Base-by-base conservation (phyloP, 2,329 filamentous ascomycete species). In the Coleophoma eucalyptorum region DNA sequence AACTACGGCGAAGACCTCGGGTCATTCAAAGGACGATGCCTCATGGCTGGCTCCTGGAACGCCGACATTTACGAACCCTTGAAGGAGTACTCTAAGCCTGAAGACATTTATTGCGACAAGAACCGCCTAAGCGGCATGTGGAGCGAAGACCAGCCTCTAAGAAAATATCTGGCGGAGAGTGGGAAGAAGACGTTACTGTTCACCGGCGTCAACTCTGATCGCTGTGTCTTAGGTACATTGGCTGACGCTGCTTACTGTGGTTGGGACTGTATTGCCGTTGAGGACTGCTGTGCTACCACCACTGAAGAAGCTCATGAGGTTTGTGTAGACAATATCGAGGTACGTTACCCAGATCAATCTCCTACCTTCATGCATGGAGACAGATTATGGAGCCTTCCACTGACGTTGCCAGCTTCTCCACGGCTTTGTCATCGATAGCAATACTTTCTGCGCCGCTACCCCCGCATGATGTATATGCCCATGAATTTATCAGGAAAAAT, bases 171-270 rank as follows among this genome's bases (percentile, higher is more conserved):
- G 43, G 63, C 18, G 55, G 69, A 43, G 69, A 69, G 20, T 34
- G 40, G 32, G 0, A 71, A 72, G 51, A 71, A 55, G 49, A 81
- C 77, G 4, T 62, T 83, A 48, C 60, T 83, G n/a, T 81, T 83
- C 53, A 66, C 75, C 1, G 79, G 80, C 0, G 79, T 81, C 18
- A 83, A 83, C 55, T 80, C 79, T 3, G 78, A 83, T 62, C 78
- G 81, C 58, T 82, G 79, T 57, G 79, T 83, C 11, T 69, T 74
- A 32, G 75, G 76, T 1, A 81, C 76, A 18, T 64, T 81, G 50
- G 67, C 70, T 43, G 77, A 83, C 62, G 76, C 76, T 3, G 78
- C 75, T 54, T 74, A 70, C 53, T 72, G 71, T 53, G 79, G 79
- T 0, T 81, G 72, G 62, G 78, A 82, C 58, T 77, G 74, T 52